Evolutionary conservation across 306 rosid genomes (phyloP).

Genomic region (Castanopsis chinensis): DNA sequence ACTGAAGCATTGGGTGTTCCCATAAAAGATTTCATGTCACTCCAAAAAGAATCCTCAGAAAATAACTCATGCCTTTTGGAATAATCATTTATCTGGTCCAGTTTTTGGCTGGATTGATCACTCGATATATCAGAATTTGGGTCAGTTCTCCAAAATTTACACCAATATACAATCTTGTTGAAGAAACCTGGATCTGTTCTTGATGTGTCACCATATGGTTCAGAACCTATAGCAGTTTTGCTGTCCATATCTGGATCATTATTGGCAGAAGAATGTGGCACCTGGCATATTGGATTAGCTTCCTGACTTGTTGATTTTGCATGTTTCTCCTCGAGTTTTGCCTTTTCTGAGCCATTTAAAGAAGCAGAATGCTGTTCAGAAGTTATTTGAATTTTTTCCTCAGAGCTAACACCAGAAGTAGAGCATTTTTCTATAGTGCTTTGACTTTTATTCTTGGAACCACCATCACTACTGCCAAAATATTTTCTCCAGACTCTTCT

Average conservation of each 20-base stretch:
- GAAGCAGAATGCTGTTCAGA: neutral
- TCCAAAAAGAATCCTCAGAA: constrained; percentile 62
- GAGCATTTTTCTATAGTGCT: constrained; percentile 29
- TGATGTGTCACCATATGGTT: constrained; percentile 15
- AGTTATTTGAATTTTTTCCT: constrained; percentile 26
- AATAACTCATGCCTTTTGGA: constrained; percentile 43
- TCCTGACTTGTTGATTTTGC: constrained; percentile 31
- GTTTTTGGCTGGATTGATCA: constrained; percentile 27
- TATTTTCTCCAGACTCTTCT: constrained; percentile 34
- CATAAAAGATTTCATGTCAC: constrained; percentile 58
- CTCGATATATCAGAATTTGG: constrained; percentile 24
- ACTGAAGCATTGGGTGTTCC: constrained; percentile 49
- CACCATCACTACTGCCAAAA: constrained; percentile 23
- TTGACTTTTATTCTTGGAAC: constrained; percentile 27
- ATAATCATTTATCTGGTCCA: constrained; percentile 14
- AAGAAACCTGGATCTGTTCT: constrained; percentile 35
- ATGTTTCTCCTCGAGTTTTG: constrained; percentile 23
- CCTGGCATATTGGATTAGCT: constrained; percentile 32
- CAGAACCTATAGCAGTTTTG: constrained; percentile 27
- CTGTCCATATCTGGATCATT: constrained; percentile 30
- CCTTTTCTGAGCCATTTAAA: constrained; percentile 11
- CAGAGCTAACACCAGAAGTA: constrained; percentile 21
- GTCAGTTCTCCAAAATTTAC: constrained; percentile 39
- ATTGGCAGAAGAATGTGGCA: constrained; percentile 25
- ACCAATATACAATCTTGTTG: constrained; percentile 40